Percentiles rank a stretch among this genome's conserved stretches.
Conservation (phyloP, 257 asterid genomes). For the Verbena officinalis region DNA sequence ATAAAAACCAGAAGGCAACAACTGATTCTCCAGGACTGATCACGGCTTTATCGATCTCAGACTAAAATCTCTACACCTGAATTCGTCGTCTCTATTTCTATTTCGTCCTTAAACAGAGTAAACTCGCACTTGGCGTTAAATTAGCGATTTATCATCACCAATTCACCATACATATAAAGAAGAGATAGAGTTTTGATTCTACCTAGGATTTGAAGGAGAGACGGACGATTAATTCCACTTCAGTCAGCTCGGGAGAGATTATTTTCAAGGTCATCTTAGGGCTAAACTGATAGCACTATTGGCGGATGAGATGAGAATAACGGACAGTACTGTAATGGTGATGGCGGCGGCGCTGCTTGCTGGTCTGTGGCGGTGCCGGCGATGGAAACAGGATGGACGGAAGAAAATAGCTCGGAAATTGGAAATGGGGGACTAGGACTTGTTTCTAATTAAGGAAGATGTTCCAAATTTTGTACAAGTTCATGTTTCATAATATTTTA, state of each 20-base stretch:
- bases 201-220: conserved; percentile 22
- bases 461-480: too few species aligned
- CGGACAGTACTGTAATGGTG: background rate
- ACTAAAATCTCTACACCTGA: conserved; percentile 3
- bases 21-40: conserved; percentile 7
- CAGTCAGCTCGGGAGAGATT: background rate
- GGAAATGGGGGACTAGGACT: background rate
- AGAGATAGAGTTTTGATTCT: background rate
- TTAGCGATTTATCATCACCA: too few species aligned
- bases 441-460: background rate
- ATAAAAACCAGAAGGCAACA: background rate
- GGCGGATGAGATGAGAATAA: background rate
- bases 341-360: too few species aligned
- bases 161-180: background rate
- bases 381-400: too few species aligned
- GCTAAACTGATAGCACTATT: background rate
- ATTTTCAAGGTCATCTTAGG: background rate
- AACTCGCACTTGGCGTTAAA: conserved; percentile 6
- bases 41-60: conserved; percentile 1
- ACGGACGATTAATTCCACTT: conserved; percentile 16
- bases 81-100: background rate
- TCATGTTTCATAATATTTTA: too few species aligned
- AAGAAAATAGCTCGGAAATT: too few species aligned
- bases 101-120: background rate
- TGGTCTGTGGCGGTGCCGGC: conserved; percentile 16